A percentile compares a stretch with the other conserved stretches of the same genome.
phyloP scores from a whole-genome alignment of 2,329 filamentous ascomycete genomes.

The Capronia coronata region DNA sequence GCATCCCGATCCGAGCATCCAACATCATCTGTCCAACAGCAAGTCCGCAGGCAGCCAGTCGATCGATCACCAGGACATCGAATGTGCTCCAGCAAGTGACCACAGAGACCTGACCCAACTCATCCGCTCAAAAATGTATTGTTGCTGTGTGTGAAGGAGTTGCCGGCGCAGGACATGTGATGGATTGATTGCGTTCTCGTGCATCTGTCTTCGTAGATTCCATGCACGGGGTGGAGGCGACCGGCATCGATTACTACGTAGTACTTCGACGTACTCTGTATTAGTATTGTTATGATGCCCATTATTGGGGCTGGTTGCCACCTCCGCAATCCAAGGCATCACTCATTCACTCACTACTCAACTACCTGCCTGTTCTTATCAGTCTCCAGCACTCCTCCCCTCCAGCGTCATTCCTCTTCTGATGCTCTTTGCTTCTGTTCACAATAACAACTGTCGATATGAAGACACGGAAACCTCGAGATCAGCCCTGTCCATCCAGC shows the following conservation, averaged over 20 bases:
- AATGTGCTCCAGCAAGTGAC: background rate
- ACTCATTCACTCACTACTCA: no score
- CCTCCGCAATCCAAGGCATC: background rate
- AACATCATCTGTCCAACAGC: slow-evolving; percentile 1
- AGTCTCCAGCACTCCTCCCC: slow-evolving; percentile 3
- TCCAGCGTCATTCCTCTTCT: slow-evolving; percentile 3
- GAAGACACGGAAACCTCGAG: slow-evolving; percentile 20
- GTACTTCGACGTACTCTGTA: no score
- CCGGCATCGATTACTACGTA: background rate
- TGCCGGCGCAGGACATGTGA: slow-evolving; percentile 12
- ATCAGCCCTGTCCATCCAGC: slow-evolving; percentile 47
- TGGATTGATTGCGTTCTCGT: no score
- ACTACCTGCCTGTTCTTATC: slow-evolving; percentile 1
- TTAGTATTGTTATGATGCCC: no score
- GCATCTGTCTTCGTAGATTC: background rate
- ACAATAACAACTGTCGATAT: slow-evolving; percentile 12
- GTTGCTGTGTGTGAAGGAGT: background rate
- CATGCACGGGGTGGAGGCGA: background rate
- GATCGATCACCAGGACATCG: background rate
- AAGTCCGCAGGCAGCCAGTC: background rate
- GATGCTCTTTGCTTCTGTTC: background rate
- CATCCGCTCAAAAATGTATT: slow-evolving; percentile 10
- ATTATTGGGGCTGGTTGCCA: slow-evolving; percentile 7
- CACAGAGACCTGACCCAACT: slow-evolving; percentile 10
- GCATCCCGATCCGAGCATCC: slow-evolving; percentile 21